Conservation (phyloP, 768 basidiomycete genomes). For the Myochromella boudieri region DNA sequence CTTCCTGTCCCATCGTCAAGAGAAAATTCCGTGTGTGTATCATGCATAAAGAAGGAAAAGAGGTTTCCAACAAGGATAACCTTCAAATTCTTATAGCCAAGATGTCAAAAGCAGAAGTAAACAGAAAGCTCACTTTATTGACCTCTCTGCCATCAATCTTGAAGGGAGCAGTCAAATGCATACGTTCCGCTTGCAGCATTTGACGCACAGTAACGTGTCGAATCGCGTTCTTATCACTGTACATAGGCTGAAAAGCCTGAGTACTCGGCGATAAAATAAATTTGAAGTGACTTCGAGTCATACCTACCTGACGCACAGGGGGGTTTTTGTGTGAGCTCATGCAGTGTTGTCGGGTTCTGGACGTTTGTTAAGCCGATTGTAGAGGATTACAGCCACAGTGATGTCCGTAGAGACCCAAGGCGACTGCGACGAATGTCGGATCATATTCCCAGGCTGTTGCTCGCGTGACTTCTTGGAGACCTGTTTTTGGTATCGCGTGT, state of each 20-base stretch:
- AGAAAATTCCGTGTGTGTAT: slow-evolving; percentile 69
- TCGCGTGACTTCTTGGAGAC: too few relatives aligned
- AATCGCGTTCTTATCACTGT: slow-evolving; percentile 7
- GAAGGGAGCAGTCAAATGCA: slow-evolving; percentile 16
- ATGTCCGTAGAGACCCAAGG: too few relatives aligned
- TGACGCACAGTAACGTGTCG: slow-evolving; percentile 33
- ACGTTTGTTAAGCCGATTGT: too few relatives aligned
- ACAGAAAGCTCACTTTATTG: slow-evolving; percentile 31
- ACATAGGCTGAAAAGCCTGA: neutral
- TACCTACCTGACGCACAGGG: slow-evolving; percentile 2
- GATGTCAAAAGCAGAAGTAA: too few relatives aligned
- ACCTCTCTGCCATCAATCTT: slow-evolving; percentile 20
- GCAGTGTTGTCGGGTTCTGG: too few relatives aligned
- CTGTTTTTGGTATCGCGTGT: slow-evolving; percentile 10
- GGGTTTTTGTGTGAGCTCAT: too few relatives aligned
- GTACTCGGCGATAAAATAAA: neutral
- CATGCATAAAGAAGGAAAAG: slow-evolving; percentile 59
- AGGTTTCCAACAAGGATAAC: slow-evolving; percentile 73
- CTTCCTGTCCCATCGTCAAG: slow-evolving; percentile 34
- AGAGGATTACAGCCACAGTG: too few relatives aligned
- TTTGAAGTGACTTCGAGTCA: neutral
- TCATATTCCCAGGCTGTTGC: too few relatives aligned
- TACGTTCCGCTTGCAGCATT: slow-evolving; percentile 14
- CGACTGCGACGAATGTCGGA: neutral
- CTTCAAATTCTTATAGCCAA: too few relatives aligned